Evolutionary conservation across 1,139 yeast genomes (phyloP).

Genomic region (Blastobotrys arbuscula): DNA sequence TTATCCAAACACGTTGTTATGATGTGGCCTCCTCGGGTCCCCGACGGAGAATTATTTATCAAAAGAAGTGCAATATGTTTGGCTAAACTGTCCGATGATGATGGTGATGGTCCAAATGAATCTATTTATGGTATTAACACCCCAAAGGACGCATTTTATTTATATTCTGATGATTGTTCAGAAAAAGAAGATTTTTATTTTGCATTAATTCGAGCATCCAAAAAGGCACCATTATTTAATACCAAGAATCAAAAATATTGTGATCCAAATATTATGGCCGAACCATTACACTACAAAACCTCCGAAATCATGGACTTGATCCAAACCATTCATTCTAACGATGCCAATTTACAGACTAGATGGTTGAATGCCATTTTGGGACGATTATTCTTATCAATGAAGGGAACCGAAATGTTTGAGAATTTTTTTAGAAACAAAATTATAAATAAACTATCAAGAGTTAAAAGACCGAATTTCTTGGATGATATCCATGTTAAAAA

Average conservation of each 20-base stretch:
- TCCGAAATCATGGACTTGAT: constrained; percentile 67
- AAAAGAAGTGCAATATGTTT: constrained; percentile 76
- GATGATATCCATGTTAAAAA: constrained; percentile 73
- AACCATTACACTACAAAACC: constrained; percentile 66
- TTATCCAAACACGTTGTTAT: constrained; percentile 63
- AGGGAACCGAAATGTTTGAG: constrained; percentile 62
- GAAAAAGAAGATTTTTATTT: constrained; percentile 94
- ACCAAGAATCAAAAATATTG: not conserved
- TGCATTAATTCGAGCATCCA: constrained; percentile 70
- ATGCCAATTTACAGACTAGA: constrained; percentile 74
- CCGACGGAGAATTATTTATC: constrained; percentile 74
- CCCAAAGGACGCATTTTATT: constrained; percentile 59
- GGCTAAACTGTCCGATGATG: constrained; percentile 19
- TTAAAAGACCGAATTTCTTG: constrained; percentile 80
- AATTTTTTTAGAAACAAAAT: constrained; percentile 53
- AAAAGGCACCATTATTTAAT: constrained; percentile 27
- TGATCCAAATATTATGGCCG: constrained; percentile 54
- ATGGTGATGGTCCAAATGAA: not conserved
- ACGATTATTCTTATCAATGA: constrained; percentile 68
- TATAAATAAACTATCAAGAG: constrained; percentile 65
- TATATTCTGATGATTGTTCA: constrained; percentile 69
- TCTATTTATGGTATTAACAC: constrained; percentile 21
- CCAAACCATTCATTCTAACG: constrained; percentile 72
- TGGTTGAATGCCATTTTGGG: constrained; percentile 91
- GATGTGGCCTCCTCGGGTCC: constrained; percentile 76